phyloP scores from a whole-genome alignment of 768 basidiomycete species.

The Phylloporus arenicola region DNA sequence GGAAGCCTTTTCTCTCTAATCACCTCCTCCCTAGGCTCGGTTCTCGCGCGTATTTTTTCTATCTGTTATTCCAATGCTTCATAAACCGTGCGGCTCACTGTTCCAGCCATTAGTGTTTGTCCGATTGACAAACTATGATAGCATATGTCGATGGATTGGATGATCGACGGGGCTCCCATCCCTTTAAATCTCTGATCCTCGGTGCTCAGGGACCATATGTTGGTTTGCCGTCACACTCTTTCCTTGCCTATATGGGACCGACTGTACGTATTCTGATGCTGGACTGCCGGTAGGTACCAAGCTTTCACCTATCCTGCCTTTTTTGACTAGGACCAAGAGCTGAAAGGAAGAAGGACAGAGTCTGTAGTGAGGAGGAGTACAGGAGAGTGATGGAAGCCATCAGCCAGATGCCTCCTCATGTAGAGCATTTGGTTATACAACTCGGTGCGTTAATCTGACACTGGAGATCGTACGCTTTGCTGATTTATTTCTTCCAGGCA shows the following conservation, averaged over 20 bases:
- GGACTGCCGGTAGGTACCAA: constrained; percentile 64
- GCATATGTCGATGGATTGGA: constrained; percentile 61
- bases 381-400: constrained; percentile 63
- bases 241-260: constrained; percentile 76
- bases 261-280: constrained; percentile 67
- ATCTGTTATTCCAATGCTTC: constrained; percentile 91
- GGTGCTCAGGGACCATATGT: constrained; percentile 76
- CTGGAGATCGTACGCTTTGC: not conserved
- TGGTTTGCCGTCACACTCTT: constrained; percentile 76
- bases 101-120: not conserved
- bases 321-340: constrained; percentile 44
- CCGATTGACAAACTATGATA: constrained; percentile 4
- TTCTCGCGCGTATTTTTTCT: constrained; percentile 84
- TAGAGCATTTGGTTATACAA: constrained; percentile 82
- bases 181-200: constrained; percentile 66
- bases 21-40: constrained; percentile 56
- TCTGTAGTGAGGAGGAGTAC: constrained; percentile 75
- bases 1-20: not conserved
- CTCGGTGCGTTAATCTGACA: constrained; percentile 44
- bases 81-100: constrained; percentile 53
- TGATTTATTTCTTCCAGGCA: constrained; percentile 36
- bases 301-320: not conserved
- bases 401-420: constrained; percentile 49
- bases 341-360: constrained; percentile 76
- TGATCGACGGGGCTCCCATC: constrained; percentile 55